These are phyloP conservation scores for Hypocrella siamensis DNA, from an alignment of 2,329 filamentous ascomycete species.

Conservation along the genomic window DNA sequence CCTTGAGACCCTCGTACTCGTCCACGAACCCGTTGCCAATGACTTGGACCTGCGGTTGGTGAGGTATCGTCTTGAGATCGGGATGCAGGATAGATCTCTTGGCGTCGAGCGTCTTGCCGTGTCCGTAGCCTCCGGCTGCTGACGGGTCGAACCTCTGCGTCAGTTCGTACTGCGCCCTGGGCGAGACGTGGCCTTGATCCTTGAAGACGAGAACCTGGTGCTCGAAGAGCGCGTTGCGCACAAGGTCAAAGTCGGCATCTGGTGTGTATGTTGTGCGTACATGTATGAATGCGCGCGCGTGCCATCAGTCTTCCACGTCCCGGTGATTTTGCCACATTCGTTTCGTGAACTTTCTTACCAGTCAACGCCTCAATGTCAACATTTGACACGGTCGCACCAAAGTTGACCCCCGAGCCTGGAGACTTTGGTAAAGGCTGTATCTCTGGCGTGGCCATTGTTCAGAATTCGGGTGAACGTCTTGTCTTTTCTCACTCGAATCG, in stretches of 20 bases:
- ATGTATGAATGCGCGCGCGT: too few relatives aligned
- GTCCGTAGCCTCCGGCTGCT: conserved; percentile 50
- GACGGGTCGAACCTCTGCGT: conserved; percentile 59
- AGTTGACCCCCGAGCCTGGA: conserved; percentile 29
- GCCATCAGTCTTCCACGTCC: too few relatives aligned
- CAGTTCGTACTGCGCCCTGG: conserved; percentile 58
- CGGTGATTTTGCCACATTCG: too few relatives aligned
- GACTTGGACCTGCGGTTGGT: conserved; percentile 46
- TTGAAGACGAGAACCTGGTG: conserved; percentile 59
- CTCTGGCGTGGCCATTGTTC: neutral
- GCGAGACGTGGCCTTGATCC: conserved; percentile 27
- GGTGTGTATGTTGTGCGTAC: too few relatives aligned
- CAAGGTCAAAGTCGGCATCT: conserved; percentile 49
- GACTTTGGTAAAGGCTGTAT: conserved; percentile 18
- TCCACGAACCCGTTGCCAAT: conserved; percentile 41
- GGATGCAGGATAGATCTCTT: conserved; percentile 55
- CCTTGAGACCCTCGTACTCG: conserved; percentile 53
- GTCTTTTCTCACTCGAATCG: too few relatives aligned
- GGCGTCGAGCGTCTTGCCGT: conserved; percentile 57
- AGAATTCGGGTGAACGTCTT: too few relatives aligned
- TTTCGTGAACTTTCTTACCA: too few relatives aligned
- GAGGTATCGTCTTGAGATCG: conserved; percentile 65
- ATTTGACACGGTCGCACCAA: conserved; percentile 44
- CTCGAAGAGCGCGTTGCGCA: conserved; percentile 50
- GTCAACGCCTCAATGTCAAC: conserved; percentile 45